These are phyloP conservation scores for Boletus rufocinnamomeus DNA, from an alignment of 768 basidiomycete genomes.

Conservation along the genomic window DNA sequence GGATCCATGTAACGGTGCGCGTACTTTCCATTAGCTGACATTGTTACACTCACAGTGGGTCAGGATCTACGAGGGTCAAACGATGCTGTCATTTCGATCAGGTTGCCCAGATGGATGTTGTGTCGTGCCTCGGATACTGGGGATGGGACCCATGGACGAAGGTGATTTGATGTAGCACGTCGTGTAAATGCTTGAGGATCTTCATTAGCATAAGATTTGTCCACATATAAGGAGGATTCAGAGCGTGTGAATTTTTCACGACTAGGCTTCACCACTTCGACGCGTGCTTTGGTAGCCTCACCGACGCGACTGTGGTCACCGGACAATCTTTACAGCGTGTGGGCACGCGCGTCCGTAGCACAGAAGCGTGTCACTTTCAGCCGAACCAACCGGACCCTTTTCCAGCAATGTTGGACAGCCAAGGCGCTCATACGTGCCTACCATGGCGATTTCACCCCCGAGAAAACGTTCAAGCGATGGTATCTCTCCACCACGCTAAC, in stretches of 20 bases:
- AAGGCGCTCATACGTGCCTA: slow-evolving; percentile 89
- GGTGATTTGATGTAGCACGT: neutral
- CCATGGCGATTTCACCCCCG: slow-evolving; percentile 93
- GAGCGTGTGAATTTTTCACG: slow-evolving; percentile 24
- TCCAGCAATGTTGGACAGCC: slow-evolving; percentile 89
- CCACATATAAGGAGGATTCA: too few species aligned
- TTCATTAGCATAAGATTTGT: neutral
- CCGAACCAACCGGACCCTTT: slow-evolving; percentile 60
- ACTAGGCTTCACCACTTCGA: neutral
- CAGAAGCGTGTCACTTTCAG: slow-evolving; percentile 54
- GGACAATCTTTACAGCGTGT: slow-evolving; percentile 88
- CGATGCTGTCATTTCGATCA: neutral
- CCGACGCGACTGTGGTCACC: slow-evolving; percentile 59
- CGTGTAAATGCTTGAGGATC: neutral
- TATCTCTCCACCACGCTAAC: slow-evolving; percentile 87
- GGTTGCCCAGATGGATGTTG: neutral
- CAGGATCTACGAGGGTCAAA: neutral
- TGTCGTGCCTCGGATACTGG: neutral
- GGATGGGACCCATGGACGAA: neutral
- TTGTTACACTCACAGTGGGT: neutral
- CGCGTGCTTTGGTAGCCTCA: neutral
- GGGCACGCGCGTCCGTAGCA: slow-evolving; percentile 66
- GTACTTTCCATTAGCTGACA: neutral
- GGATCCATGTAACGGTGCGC: neutral
- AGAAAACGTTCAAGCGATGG: slow-evolving; percentile 93